Evolutionary conservation across 441 rosid species (phyloP), one percentile per base, ranked within the genome.

Genomic region (Adansonia madagascariensis): DNA sequence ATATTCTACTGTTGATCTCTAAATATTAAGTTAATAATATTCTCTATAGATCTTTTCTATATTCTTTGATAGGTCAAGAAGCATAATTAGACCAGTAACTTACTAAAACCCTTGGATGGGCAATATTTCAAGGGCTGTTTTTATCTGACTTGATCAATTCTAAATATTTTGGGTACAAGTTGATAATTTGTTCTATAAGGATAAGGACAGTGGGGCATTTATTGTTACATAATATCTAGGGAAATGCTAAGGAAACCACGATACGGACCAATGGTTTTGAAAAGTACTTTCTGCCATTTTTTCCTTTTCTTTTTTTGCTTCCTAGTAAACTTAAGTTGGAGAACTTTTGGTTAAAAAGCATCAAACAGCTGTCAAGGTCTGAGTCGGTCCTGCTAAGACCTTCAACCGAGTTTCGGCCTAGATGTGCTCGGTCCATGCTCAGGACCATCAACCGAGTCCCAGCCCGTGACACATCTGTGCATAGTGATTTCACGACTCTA

Each of bases 11-110:
- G 44, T 52, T 11, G 56, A 68, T 66, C 31, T 44, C n/a, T 6
- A 60, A 17, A 18, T 1, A 56, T 60, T 15, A 9, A 12, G 9
- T 27, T 10, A 61, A 57, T 2, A 57, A 1, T 12, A 12, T 10
- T 61, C n/a, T 24, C n/a, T 27, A 15, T 35, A 35, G 11, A 53
- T 27, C 6, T 27, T 52, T 50, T 77, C 15, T 2, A 39, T 7
- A 24, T 22, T 76, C 47, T 71, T 56, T 56, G 20, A 56, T 18
- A 18, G 64, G 39, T 63, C 46, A 63, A 12, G 44, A 24, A 60
- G 39, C 63, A 59, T 52, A 3, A 14, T 57, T 57, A 57, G 10
- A 57, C 11, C 20, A 3, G 59, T 53, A 53, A 53, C 20, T 52
- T 15, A 15, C 18, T 8, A 20, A 6, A 57, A 61, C 8, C 35